These are phyloP conservation scores for Calonectria henricotiae DNA, from an alignment of 2,329 filamentous ascomycete species.

Conservation along the genomic window DNA sequence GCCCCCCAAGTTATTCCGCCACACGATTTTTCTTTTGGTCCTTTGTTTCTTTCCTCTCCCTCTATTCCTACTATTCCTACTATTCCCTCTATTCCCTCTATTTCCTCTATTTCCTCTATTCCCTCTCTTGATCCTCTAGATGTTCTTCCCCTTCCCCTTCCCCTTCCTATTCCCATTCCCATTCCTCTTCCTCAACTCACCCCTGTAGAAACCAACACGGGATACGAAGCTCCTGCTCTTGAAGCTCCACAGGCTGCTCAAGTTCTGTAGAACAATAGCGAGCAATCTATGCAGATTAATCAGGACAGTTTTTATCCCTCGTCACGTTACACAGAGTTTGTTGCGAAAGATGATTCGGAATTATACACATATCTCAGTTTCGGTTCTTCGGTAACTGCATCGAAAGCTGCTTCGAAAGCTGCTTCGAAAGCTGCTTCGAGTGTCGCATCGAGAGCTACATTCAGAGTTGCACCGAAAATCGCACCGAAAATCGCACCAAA, in stretches of 20 bases:
- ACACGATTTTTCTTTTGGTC: slow-evolving; percentile 1
- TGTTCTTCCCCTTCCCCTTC: neutral
- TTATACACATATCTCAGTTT: slow-evolving; percentile 19
- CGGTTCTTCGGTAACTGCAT: slow-evolving; percentile 9
- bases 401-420: neutral
- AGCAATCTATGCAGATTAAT: slow-evolving; percentile 18
- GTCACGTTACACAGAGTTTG: neutral
- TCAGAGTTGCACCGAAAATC: too few relatives aligned
- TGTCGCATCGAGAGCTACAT: too few relatives aligned
- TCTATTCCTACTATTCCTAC: neutral
- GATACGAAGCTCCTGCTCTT: slow-evolving; percentile 9
- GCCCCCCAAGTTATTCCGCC: neutral
- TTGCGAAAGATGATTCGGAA: slow-evolving; percentile 2
- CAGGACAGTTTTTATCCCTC: slow-evolving; percentile 21
- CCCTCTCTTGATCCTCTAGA: neutral
- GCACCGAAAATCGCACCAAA: too few relatives aligned
- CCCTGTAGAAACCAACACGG: slow-evolving; percentile 6
- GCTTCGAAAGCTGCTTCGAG: too few relatives aligned
- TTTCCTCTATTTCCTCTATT: neutral
- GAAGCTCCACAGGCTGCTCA: slow-evolving; percentile 25
- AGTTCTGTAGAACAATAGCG: slow-evolving; percentile 42
- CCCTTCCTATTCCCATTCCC: too few relatives aligned
- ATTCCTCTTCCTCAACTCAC: neutral
- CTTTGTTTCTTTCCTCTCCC: neutral
- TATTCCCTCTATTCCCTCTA: too few relatives aligned